phyloP scores from a whole-genome alignment of 305 asterid species.

The Rubia tinctorum region DNA sequence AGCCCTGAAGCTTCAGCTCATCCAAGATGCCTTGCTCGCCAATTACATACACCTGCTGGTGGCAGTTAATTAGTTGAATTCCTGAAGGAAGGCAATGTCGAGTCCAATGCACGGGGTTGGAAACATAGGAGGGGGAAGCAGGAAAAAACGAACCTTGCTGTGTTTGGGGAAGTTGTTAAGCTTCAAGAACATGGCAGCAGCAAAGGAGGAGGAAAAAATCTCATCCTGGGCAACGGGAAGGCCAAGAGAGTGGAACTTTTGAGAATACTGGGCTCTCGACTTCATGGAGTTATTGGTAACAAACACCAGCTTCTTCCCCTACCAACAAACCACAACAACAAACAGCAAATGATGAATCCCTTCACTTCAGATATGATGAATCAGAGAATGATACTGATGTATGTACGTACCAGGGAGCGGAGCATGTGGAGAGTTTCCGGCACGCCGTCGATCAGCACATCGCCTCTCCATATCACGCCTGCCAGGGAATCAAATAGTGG shows the following conservation, averaged over 20 bases:
- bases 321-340: not conserved
- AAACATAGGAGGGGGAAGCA: too few species aligned
- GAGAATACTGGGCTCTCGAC: slow-evolving; percentile 66
- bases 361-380: too few species aligned
- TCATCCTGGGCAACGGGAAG: slow-evolving; percentile 77
- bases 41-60: slow-evolving; percentile 73
- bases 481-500: not conserved
- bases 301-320: slow-evolving; percentile 82
- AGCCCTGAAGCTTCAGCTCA: slow-evolving; percentile 78
- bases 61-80: slow-evolving; percentile 17
- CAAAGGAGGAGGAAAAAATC: slow-evolving; percentile 86
- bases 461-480: slow-evolving; percentile 97
- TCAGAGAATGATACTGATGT: too few species aligned
- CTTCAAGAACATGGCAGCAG: slow-evolving; percentile 94
- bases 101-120: too few species aligned
- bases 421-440: slow-evolving; percentile 64
- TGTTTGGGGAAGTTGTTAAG: slow-evolving; percentile 62
- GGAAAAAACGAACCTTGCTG: too few species aligned
- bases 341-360: too few species aligned
- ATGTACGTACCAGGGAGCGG: slow-evolving; percentile 80
- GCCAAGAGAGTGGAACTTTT: slow-evolving; percentile 74
- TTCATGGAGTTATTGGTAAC: slow-evolving; percentile 85
- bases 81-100: too few species aligned
- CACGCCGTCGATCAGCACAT: slow-evolving; percentile 73
- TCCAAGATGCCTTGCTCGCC: slow-evolving; percentile 92